Evolutionary conservation across 202 grass and related monocot genomes (phyloP), one percentile per base, ranked within the genome.

Genomic region (Carex arenaria): DNA sequence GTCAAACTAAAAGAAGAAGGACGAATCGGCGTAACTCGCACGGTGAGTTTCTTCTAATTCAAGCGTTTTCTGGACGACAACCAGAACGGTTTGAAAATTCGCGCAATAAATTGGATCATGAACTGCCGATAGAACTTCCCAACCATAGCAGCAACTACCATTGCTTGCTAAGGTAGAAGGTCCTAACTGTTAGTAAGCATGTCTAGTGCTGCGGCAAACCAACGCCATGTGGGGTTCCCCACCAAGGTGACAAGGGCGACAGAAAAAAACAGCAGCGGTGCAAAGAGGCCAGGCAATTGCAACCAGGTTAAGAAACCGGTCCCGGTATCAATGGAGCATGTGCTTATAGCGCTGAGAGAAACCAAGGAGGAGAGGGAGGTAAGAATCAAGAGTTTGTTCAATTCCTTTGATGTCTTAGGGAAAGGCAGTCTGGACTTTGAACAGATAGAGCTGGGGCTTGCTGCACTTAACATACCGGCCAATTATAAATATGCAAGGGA

Each of bases 401-500:
- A 49, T 62, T 94, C 93, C 89, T 97, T 97, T 86, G 94, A 97
- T 89, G 19, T 61, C 47, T 52, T 89, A n/a, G 90, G 94, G 0
- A 30, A 84, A 32, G 94, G 94, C 67, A 89, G 91, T 83, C 90
- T 97, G 64, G 94, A 94, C 89, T 97, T 92, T 83, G 87, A 89
- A 54, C 90, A 93, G 92, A 97, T 97, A 92, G 94, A 97, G 84
- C 80, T 86, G 0, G 92, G 92, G 6, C 85, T 97, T 15, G 87
- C 94, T 51, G 88, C 90, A 4, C 84, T 97, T 75, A 87, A 84
- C 82, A 87, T 97, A 38, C 92, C 94, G 59, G 65, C 90, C 4
- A 89, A 90, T 89, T 91, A 88, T 88, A 97, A 97, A 85, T 97
- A 97, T 85, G 94, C 94, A 19, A 74, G 89, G 68, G 94, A 97